Conservation (phyloP, 106 monocot species). For the Dendrobium nobile region DNA sequence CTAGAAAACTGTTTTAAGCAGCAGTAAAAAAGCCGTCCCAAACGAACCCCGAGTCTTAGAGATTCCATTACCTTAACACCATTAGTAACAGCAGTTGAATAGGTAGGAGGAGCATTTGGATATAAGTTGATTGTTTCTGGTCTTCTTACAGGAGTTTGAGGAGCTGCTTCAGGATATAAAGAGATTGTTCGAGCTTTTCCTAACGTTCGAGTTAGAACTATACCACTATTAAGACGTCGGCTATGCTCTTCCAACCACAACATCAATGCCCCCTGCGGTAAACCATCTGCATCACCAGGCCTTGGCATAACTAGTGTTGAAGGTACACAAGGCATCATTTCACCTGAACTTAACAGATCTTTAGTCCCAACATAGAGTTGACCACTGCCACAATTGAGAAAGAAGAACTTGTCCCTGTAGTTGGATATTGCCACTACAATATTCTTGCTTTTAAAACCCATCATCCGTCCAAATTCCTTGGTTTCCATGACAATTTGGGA, state of each 20-base stretch:
- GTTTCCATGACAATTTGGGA: constrained; percentile 34
- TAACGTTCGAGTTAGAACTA: constrained; percentile 37
- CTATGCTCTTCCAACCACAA: constrained; percentile 91
- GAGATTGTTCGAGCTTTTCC: constrained; percentile 24
- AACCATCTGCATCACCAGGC: constrained; percentile 3
- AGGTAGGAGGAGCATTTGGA: constrained; percentile 61
- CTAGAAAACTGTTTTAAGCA: too few species aligned
- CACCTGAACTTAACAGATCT: constrained; percentile 29
- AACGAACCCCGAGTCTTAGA: background rate
- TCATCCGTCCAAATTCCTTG: constrained; percentile 11
- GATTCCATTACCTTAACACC: constrained; percentile 72
- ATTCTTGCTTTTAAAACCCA: constrained; percentile 25
- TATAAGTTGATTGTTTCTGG: constrained; percentile 35
- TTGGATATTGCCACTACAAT: constrained; percentile 54
- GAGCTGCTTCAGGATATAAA: constrained; percentile 72
- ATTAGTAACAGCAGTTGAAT: constrained; percentile 73
- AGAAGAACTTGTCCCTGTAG: constrained; percentile 46
- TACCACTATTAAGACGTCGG: constrained; percentile 56
- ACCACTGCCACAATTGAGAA: constrained; percentile 55
- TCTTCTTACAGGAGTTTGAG: constrained; percentile 18
- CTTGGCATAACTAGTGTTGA: constrained; percentile 22
- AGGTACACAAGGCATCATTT: constrained; percentile 88
- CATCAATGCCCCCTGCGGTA: constrained; percentile 60
- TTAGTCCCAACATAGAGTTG: constrained; percentile 77
- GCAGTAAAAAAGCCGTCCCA: too few species aligned